Conservation (phyloP, 2,329 filamentous ascomycete genomes). For the Niveomyces coronatus region DNA sequence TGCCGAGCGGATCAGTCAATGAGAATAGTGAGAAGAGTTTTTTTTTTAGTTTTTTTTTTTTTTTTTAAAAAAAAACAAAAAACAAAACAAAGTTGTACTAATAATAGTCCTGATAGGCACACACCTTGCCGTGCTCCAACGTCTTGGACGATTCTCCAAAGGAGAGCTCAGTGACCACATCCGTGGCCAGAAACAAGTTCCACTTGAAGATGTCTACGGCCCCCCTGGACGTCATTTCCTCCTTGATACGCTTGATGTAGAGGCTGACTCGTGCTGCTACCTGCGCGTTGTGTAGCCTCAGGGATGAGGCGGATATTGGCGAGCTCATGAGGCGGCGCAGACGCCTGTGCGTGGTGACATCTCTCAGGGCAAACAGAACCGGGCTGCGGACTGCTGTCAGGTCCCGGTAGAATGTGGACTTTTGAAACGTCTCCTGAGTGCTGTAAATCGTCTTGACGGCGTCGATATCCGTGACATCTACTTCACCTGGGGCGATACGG, state of each 20-base stretch:
- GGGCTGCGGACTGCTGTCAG: constrained; percentile 7
- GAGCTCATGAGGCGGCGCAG: neutral
- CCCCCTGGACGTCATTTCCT: neutral
- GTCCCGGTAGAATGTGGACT: neutral
- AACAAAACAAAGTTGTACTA: neutral
- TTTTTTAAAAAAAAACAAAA: neutral
- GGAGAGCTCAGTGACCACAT: neutral
- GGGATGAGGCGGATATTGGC: neutral
- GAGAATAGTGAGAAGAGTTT: no score
- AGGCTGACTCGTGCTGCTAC: constrained; percentile 10
- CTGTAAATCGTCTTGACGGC: neutral
- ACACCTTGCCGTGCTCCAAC: neutral
- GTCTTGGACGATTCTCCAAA: neutral
- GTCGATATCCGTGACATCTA: neutral
- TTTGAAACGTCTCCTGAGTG: neutral
- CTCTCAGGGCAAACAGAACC: neutral
- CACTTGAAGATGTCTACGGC: neutral
- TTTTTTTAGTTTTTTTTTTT: no score
- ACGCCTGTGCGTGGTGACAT: neutral
- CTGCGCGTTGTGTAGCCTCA: neutral
- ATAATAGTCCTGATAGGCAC: no score
- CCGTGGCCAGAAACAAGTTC: neutral
- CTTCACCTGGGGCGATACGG: neutral
- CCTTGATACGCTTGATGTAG: neutral
- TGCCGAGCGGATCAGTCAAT: no score